These are phyloP conservation scores for Eucommia ulmoides DNA, from an alignment of 257 asterid genomes.

Conservation along the genomic window DNA sequence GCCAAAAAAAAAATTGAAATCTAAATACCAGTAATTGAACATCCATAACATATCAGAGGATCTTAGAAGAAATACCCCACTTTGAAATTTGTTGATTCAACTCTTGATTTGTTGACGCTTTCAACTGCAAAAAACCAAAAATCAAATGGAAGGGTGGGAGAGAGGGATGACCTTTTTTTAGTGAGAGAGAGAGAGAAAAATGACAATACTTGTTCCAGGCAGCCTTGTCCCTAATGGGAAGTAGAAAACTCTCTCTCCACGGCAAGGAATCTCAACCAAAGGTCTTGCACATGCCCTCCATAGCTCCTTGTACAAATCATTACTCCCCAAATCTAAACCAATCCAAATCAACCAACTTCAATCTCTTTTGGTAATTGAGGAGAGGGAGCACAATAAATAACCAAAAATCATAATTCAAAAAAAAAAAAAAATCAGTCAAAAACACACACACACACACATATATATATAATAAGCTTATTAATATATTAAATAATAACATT, in stretches of 20 bases:
- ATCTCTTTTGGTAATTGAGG: no score
- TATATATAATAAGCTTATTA: no score
- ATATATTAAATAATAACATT: no score
- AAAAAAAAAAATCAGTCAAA: no score
- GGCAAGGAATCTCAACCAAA: neutral
- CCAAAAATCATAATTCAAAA: no score
- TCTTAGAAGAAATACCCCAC: neutral
- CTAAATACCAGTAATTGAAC: neutral
- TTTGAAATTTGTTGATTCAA: neutral
- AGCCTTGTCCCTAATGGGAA: slow-evolving; percentile 1
- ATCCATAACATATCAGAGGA: neutral
- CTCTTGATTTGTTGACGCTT: neutral
- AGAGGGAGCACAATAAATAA: no score
- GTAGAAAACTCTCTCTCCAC: neutral
- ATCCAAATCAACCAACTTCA: no score
- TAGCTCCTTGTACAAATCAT: neutral
- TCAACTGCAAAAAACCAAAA: neutral
- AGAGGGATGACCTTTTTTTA: no score
- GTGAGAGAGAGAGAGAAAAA: neutral
- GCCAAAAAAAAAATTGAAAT: no score
- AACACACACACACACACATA: no score
- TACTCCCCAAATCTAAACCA: no score
- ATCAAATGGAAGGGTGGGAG: neutral
- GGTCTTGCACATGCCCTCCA: slow-evolving; percentile 3
- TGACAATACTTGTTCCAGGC: slow-evolving; percentile 1